Evolutionary conservation across 1,139 yeast species (phyloP), one percentile per base, ranked within the genome.

Genomic region (Yamadazyma taylorii): DNA sequence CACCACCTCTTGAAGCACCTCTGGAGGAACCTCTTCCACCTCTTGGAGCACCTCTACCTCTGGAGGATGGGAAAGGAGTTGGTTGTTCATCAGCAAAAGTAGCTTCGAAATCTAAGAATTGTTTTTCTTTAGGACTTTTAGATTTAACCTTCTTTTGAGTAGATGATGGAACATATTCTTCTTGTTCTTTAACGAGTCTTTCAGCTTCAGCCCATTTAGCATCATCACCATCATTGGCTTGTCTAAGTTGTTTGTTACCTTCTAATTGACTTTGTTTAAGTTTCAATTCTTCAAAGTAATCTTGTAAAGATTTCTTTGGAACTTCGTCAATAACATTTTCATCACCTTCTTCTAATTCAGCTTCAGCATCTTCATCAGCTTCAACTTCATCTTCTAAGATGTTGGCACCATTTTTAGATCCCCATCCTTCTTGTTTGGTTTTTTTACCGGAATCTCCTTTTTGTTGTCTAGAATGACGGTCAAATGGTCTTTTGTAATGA

Each of bases 371-470:
- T 47, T 62, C 73, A 49, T 70, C 79, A 49, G 74, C 89, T 58
- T 79, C 86, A 46, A 63, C 62, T 69, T 81, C 87, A 50, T 80
- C 82, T 50, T 74, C 82, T 42, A 61, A 56, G 37, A 43, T 44
- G 17, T 39, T 45, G 61, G 75, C 80, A 56, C 72, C 73, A 66
- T 81, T 81, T 63, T 81, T 81, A 57, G 89, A 88, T 80, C 96
- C 90, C 69, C 94, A 90, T 42, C 75, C 74, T 42, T 75, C 74
- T 71, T 82, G 85, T 66, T 76, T 78, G 60, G 83, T 75, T 69
- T 85, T 83, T 84, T 89, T 89, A 56, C 75, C 78, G 56, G 95
- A 73, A 73, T 89, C 97, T 56, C 81, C 69, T 77, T 83, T 85
- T 60, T 83, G 87, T 50, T 85, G 61, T 77, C 86, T 85, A 51